Conservation (phyloP, 2,329 filamentous ascomycete genomes). For the Chaetomium olivaceum region DNA sequence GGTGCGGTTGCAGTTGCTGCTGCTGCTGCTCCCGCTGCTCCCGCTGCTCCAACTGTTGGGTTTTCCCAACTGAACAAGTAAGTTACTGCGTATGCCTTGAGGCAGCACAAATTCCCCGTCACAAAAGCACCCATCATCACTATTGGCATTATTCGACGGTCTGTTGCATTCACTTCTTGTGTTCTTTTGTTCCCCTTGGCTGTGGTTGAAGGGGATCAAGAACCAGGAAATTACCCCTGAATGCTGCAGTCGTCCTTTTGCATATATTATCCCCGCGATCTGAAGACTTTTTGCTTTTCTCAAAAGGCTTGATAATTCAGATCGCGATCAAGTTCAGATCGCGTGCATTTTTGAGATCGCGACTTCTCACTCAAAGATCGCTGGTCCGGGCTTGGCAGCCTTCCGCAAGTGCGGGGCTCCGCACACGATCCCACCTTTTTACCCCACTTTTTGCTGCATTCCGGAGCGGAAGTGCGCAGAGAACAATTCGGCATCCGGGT, state of each 20-base stretch:
- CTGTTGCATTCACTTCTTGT: background rate
- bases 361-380: background rate
- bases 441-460: background rate
- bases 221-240: background rate
- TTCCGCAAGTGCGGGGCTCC: conserved; percentile 3
- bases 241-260: background rate
- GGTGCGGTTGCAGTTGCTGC: background rate
- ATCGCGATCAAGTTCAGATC: background rate
- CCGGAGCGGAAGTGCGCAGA: background rate
- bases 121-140: background rate
- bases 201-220: background rate
- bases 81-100: conserved; percentile 8
- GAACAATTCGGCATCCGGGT: background rate
- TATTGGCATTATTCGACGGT: background rate
- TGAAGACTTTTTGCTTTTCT: background rate
- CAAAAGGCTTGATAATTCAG: background rate
- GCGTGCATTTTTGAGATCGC: background rate
- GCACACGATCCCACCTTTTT: background rate
- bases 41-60: conserved; percentile 6
- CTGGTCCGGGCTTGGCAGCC: background rate
- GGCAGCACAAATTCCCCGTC: background rate
- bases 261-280: background rate
- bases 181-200: background rate
- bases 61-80: conserved; percentile 8
- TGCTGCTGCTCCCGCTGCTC: background rate